These are phyloP conservation scores for Gossypium davidsonii DNA, from an alignment of 441 rosid genomes.

Conservation along the genomic window DNA sequence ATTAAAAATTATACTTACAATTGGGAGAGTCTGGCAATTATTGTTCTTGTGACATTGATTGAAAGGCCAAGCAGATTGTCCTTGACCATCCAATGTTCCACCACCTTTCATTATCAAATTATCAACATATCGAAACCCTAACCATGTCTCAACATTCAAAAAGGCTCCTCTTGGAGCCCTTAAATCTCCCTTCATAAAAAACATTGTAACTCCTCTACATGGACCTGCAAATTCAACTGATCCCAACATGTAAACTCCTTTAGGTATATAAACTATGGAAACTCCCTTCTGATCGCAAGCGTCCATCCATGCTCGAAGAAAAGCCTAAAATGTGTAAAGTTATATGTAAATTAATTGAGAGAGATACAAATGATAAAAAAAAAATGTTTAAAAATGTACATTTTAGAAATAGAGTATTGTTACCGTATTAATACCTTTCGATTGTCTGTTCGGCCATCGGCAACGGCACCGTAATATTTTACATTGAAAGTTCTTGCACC, in stretches of 20 bases:
- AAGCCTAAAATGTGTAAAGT: slow-evolving; percentile 26
- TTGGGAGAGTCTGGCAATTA: slow-evolving; percentile 19
- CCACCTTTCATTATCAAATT: slow-evolving; percentile 21
- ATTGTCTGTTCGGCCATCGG: slow-evolving; percentile 26
- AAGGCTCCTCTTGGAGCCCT: slow-evolving; percentile 22
- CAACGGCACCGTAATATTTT: slow-evolving; percentile 24
- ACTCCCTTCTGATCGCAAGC: slow-evolving; percentile 42
- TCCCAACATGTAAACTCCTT: slow-evolving; percentile 32
- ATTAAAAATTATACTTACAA: slow-evolving; percentile 13
- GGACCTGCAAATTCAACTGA: slow-evolving; percentile 41
- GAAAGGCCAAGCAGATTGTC: slow-evolving; percentile 21
- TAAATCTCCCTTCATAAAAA: slow-evolving; percentile 34
- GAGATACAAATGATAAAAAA: not conserved
- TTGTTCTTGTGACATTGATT: slow-evolving; percentile 11
- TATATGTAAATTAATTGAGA: not conserved
- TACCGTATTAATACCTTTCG: slow-evolving; percentile 15
- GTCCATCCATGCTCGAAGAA: slow-evolving; percentile 44
- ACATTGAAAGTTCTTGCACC: slow-evolving; percentile 21
- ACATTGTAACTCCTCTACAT: slow-evolving; percentile 31
- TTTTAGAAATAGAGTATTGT: not conserved
- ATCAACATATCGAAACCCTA: slow-evolving; percentile 23
- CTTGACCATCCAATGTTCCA: slow-evolving; percentile 35
- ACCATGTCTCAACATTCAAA: slow-evolving; percentile 25
- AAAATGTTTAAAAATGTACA: not conserved
- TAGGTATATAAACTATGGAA: slow-evolving; percentile 32